phyloP scores from a whole-genome alignment of 2,329 filamentous ascomycete species.

The Talaromyces sp. region DNA sequence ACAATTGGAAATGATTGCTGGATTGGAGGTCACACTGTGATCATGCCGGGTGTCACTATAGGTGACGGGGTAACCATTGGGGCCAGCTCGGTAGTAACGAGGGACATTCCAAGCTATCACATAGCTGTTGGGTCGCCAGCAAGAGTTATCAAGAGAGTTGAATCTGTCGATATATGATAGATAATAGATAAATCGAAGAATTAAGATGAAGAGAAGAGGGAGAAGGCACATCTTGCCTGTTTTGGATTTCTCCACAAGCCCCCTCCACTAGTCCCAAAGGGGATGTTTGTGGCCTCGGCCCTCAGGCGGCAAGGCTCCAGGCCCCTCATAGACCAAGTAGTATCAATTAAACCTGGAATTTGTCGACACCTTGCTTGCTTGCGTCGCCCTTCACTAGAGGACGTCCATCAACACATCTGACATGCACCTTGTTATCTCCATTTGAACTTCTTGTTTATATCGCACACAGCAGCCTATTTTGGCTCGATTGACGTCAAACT shows the following conservation, averaged over 20 bases:
- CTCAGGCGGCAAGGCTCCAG: not conserved
- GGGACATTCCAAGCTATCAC: conserved; percentile 19
- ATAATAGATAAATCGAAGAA: not conserved
- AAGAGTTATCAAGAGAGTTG: conserved; percentile 11
- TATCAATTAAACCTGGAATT: not conserved
- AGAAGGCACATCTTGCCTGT: not conserved
- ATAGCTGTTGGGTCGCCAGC: conserved; percentile 17
- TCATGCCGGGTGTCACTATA: conserved; percentile 39
- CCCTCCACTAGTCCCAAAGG: not conserved
- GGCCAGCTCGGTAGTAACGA: conserved; percentile 34
- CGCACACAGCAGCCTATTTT: not conserved
- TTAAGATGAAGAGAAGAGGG: not conserved
- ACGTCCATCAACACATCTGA: not conserved
- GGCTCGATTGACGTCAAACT: not conserved
- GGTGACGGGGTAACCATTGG: conserved; percentile 37
- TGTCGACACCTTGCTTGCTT: not conserved
- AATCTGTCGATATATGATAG: not conserved
- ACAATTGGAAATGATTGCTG: conserved; percentile 45
- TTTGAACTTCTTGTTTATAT: not conserved
- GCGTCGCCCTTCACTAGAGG: not conserved
- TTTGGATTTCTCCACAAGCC: not conserved
- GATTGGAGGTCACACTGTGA: conserved; percentile 46
- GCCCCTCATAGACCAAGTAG: not conserved
- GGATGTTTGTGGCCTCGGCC: conserved; percentile 1
- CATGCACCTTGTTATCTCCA: not conserved